Base-by-base conservation (phyloP, 176 grass and related monocot genomes). In the Thinopyrum elongatum region DNA sequence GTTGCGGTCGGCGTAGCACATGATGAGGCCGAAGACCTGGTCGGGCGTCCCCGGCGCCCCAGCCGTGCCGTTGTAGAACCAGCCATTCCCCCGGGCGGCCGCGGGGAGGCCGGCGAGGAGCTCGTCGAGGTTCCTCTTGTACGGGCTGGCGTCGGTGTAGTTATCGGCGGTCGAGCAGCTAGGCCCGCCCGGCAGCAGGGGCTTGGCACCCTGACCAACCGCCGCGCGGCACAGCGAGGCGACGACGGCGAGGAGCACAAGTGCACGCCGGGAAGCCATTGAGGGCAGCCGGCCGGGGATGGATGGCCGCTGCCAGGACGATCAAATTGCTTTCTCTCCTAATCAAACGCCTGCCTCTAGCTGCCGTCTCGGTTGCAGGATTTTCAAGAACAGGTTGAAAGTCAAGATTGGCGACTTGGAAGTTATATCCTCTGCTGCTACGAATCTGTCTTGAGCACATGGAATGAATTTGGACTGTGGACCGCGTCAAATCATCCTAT, bases 81-180 rank as follows among this genome's bases (percentile, higher is more conserved):
- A 81, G 6, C 77, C 77, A 62, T 75, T 74, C 25, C 6, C 21
- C 1, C 6, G 5, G 28, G 88, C 62, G 3, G 15, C 28, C 1
- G 22, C 4, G 7, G 88, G 6, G 34, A 89, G 60, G 21, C 2
- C 15, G 70, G 77, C 5, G 10, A 81, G 27, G 2, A 89, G 77
- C 88, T 61, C 1, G 22, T 22, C 70, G 1, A 89, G 87, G 61
- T 85, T 89, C 87, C 17, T 68, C 47, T 85, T 25, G 82, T 76
- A 89, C 47, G 57, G 69, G 78, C 78, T 77, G 78, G 15, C 49
- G 47, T 57, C 77, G 9, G 60, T 76, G 77, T 89, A 89, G 34
- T 81, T 85, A 46, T 2, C 42, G 3, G 21, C 51, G 2, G 46
- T 80, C 4, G 77, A 85, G 68, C 87, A 72, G 13, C 7, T 27